Evolutionary conservation across 1,284 basidiomycete genomes (phyloP), one percentile per base, ranked within the genome.

Genomic region (Cystobasidiaceae sp.): DNA sequence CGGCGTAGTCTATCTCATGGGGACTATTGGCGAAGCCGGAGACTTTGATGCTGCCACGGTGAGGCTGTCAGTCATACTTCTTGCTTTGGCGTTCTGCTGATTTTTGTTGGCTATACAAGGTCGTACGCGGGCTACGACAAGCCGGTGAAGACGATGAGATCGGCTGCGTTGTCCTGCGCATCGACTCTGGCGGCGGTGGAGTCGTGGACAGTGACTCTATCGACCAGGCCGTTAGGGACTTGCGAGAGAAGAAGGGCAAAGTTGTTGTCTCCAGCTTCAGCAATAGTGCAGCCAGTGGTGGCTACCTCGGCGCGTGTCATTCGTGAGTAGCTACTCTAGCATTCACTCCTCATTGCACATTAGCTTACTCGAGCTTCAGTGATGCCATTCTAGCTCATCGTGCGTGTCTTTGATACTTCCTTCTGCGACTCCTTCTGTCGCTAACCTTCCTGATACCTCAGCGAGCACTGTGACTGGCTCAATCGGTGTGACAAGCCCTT

Each of bases 151-250:
- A 79, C 71, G 71, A 76, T 5, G 68, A 74, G 25, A 73, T 79
- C 63, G 74, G 74, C 32, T 74, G 75, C 0, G 75, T 79, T 44
- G 75, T 79, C 9, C 68, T 79, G 9, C 73, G 78, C 11, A 76
- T 79, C 68, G 78, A 79, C 63, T 76, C 75, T 17, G 78, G 78
- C 0, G 78, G 78, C 15, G 78, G 78, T 33, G 76, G 76, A 17
- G 78, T 79, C 5, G 75, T 79, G 23, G 76, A 77, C 21, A 73
- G 71, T 52, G 78, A 79, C 55, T 75, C 75, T 19, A 77, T 79
- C 57, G 78, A 77, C 74, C 77, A 74, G 27, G 78, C 78, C 11
- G 74, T 79, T 2, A 68, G 71, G 15, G 74, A 75, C 19, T 66
- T 78, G 19, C 69, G 74, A 21, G 69, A 73, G 19, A 73, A 75